Evolutionary conservation across 495 filamentous ascomycete species (phyloP), one percentile per base, ranked within the genome.

Genomic region (Talaromyces proteolyticus): DNA sequence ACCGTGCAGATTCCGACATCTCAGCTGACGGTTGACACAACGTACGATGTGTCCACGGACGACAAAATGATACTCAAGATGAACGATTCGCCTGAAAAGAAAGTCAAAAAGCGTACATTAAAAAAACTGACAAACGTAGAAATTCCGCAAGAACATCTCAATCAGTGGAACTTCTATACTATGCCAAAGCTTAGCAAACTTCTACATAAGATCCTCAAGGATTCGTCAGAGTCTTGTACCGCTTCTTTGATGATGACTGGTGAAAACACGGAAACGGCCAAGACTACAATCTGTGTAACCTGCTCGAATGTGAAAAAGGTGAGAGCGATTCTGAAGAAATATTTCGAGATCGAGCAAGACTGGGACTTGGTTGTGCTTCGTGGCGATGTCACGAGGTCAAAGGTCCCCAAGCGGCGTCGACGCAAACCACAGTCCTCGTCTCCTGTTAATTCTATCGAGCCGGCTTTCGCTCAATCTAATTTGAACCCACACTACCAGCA

Each of bases 211-310:
- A 66, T 77, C 68, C 52, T 82, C 63, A 78, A 76, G 19, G 70
- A 77, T 3, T 70, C 74, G 1, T 65, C 65, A 1, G 87, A 91
- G 58, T 89, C 86, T 2, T 87, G 87, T 19, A 82, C 86, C 49
- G 85, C 86, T 12, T 84, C 79, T 19, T 73, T 89, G 12, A 85
- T 87, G 62, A 87, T 86, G 60, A 81, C 87, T 24, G 87, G 87
- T 46, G 84, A 88, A 43, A 77, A 77, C 0, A 62, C 77, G 2
- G 77, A 85, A 44, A 75, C 73, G 12, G 84, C 84, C 5, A 80
- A 76, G 53, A 87, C 86, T 6, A 90, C 87, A 0, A 84, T 89
- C 2, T 77, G 86, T n/a, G 83, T 91, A 12, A 78, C 86, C 14
- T 91, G 87, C 55, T 80, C 76, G 0, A 89, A 84, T 18, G 84